A percentile compares a stretch with the other conserved stretches of the same genome.
Conservation (phyloP, 73 alveolate species). For the Diophrys appendiculata region DNA sequence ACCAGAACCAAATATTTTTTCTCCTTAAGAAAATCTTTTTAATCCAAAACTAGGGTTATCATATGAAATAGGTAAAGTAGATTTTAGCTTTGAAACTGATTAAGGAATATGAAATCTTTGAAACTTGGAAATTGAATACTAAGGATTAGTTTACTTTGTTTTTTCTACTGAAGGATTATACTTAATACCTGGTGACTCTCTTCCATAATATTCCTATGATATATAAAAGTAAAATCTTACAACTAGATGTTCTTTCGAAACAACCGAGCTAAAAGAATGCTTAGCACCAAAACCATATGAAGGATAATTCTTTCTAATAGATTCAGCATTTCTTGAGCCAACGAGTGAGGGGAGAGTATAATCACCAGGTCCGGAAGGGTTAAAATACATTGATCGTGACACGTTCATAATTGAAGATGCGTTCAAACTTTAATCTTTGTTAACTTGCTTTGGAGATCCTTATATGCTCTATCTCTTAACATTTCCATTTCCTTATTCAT, state of each 20-base stretch:
- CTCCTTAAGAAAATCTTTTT: no score
- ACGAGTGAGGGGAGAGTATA: background rate
- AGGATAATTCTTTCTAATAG: background rate
- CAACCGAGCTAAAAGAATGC: background rate
- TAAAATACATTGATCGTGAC: background rate
- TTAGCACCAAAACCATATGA: background rate
- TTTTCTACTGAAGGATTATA: no score
- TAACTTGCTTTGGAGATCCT: background rate
- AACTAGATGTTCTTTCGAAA: background rate
- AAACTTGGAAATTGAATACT: no score
- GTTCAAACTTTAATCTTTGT: background rate
- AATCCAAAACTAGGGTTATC: no score
- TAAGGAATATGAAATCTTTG: no score
- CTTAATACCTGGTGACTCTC: no score
- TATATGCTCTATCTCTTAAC: background rate
- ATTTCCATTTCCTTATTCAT: background rate
- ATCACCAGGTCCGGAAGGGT: conserved; percentile 14
- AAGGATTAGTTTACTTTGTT: no score
- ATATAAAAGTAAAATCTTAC: no score
- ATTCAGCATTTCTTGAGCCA: background rate
- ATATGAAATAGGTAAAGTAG: no score
- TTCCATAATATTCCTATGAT: no score
- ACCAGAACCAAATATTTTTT: no score
- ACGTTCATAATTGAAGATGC: background rate
- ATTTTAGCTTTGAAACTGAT: no score